Percentiles rank a stretch among this genome's conserved stretches.
These are phyloP conservation scores for Uronychia setigera DNA, from an alignment of 73 alveolate species.

Conservation along the genomic window DNA sequence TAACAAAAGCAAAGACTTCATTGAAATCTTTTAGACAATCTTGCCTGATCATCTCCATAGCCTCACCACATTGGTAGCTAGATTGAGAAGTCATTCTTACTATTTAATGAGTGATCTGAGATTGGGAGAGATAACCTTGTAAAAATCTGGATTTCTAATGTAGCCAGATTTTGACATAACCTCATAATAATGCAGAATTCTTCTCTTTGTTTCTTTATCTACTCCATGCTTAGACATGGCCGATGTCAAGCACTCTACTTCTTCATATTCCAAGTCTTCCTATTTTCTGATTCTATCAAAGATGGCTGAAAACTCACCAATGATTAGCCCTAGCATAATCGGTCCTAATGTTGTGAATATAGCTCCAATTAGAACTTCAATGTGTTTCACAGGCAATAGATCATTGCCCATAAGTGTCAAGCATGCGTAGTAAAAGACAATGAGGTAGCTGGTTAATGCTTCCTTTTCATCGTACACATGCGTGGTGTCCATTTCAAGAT, in stretches of 20 bases:
- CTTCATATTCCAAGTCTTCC: conserved; percentile 29
- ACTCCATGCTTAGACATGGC: conserved; percentile 35
- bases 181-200: conserved; percentile 49
- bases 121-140: conserved; percentile 10
- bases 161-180: neutral
- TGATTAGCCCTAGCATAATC: conserved; percentile 46
- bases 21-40: neutral
- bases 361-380: conserved; percentile 1
- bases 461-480: neutral
- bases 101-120: conserved; percentile 19
- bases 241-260: conserved; percentile 31
- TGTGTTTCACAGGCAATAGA: neutral
- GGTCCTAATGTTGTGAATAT: conserved; percentile 17
- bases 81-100: conserved; percentile 31
- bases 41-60: neutral
- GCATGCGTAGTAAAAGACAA: conserved; percentile 25
- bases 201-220: conserved; percentile 23
- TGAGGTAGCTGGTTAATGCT: neutral
- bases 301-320: conserved; percentile 62
- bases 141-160: neutral
- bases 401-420: conserved; percentile 20
- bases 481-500: neutral
- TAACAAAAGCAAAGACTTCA: conserved; percentile 34
- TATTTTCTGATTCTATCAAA: conserved; percentile 22
- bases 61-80: neutral